Evolutionary conservation across 2,329 filamentous ascomycete species (phyloP), one percentile per base, ranked within the genome.

Genomic region (Cytospora paraplurivora): DNA sequence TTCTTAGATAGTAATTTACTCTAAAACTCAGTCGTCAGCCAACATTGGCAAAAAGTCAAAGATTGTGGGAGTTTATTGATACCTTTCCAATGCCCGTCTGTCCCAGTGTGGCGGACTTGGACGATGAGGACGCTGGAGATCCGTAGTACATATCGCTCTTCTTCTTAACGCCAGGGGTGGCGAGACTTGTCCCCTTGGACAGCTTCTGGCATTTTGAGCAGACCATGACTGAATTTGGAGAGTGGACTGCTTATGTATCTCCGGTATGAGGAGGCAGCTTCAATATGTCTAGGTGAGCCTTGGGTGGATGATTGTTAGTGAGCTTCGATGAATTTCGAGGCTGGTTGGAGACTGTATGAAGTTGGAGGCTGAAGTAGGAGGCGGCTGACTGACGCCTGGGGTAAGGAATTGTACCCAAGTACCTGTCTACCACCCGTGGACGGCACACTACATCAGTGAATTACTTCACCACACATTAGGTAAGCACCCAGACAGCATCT

Each of bases 111-210:
- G 83, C 76, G 27, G 82, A 80, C 62, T 78, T 81, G 65, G 79
- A 72, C 27, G 78, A 76, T 52, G 76, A 73, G 3, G 76, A 76
- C 13, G 82, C 77, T 1, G 84, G 75, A 1, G 85, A 88, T 55
- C 86, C 86, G 70, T 85, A 83, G 73, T 88, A 88, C 76, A 88
- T 85, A 59, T 89, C 86, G 71, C 75, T 85, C 79, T 86, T 88
- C 76, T 85, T 86, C 75, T 88, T 89, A 66, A 89, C 86, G 34
- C 80, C 83, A 0, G 86, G 86, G 0, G 86, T 89, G 66, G 84
- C 85, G 62, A 89, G 81, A 13, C 83, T 79, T 15, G 86, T 88
- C 59, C 80, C 77, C 73, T 85, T 85, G 62, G 82, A 76, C 59
- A 84, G 80, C 73, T 86, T 87, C 69, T 86, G 81, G 69, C 86